These are phyloP conservation scores for Saussurea involucrata DNA, from an alignment of 129 eudicot genomes.

Conservation along the genomic window DNA sequence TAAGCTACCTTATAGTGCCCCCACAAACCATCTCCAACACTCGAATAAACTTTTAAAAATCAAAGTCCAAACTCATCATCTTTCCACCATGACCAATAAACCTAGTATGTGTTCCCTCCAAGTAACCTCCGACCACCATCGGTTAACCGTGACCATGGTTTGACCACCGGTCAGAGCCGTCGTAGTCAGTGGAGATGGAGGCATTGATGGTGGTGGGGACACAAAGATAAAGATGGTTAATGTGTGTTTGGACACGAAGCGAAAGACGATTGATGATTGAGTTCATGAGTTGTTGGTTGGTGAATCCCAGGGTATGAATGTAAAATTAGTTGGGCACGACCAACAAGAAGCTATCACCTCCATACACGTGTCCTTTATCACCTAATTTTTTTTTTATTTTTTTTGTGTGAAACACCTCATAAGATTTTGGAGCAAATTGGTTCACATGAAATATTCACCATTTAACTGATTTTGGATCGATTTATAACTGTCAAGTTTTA, in stretches of 20 bases:
- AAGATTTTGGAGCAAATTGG: background rate
- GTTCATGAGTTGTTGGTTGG: background rate
- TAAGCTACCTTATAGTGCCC: no score
- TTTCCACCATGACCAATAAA: background rate
- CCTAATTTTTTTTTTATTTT: background rate
- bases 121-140: background rate
- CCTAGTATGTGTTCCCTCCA: background rate
- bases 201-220: background rate
- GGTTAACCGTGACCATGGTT: background rate
- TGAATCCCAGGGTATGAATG: background rate
- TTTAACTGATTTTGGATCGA: no score
- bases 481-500: no score
- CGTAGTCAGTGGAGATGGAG: background rate
- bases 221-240: background rate
- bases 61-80: background rate
- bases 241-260: background rate
- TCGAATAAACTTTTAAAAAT: background rate
- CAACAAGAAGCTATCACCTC: background rate
- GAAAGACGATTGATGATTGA: background rate
- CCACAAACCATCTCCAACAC: background rate
- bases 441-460: no score
- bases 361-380: background rate
- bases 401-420: background rate
- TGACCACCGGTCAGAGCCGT: background rate
- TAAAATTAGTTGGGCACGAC: background rate